Percentiles rank a stretch among this genome's conserved stretches.
Evolutionary conservation across 495 filamentous ascomycete genomes (phyloP).

Genomic region (Parathielavia hyrcaniae): DNA sequence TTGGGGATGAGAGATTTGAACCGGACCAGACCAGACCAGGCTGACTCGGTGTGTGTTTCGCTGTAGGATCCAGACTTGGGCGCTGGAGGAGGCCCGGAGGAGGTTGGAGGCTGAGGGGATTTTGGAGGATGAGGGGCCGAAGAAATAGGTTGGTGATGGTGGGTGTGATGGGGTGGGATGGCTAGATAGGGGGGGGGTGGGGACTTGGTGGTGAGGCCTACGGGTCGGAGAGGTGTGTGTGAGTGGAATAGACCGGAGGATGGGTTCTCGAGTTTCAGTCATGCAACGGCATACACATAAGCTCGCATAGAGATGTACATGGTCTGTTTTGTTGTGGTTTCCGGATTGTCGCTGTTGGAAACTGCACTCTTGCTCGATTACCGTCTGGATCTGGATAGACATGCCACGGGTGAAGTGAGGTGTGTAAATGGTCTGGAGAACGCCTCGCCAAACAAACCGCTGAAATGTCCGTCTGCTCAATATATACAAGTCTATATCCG

Average conservation of each 20-base stretch:
- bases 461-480: not conserved
- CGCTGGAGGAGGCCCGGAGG: slow-evolving; percentile 89
- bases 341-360: not conserved
- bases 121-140: slow-evolving; percentile 56
- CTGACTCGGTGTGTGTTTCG: not conserved
- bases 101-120: slow-evolving; percentile 94
- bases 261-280: not conserved
- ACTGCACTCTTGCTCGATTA: not conserved
- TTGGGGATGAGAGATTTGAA: not conserved
- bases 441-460: not conserved
- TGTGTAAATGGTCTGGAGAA: not conserved
- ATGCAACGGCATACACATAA: slow-evolving; percentile 3
- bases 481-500: not conserved
- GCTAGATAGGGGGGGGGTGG: not conserved
- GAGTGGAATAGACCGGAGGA: not conserved
- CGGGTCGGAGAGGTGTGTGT: not conserved
- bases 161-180: not conserved
- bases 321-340: slow-evolving; percentile 3
- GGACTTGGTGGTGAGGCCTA: too few relatives aligned
- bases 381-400: not conserved
- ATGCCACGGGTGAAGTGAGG: not conserved
- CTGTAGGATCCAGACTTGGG: slow-evolving; percentile 97
- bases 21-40: too few relatives aligned
- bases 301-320: slow-evolving; percentile 8
- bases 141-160: slow-evolving; percentile 22